These are phyloP conservation scores for Microcos paniculata DNA, from an alignment of 345 rosid species.

Conservation along the genomic window DNA sequence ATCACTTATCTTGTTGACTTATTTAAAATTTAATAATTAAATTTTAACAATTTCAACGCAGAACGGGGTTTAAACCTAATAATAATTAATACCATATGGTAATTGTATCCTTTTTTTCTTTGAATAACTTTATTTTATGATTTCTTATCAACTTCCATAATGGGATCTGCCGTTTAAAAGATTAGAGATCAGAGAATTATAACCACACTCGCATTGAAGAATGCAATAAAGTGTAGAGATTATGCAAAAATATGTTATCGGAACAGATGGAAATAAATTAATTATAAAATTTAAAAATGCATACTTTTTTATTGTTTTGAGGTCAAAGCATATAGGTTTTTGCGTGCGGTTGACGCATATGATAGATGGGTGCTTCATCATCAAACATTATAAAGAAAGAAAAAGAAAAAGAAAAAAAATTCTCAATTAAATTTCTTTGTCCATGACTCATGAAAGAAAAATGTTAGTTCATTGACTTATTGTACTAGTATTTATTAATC, in stretches of 20 bases:
- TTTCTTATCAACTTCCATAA: not conserved
- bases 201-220: not conserved
- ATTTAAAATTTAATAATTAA: too few species aligned
- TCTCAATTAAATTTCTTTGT: not conserved
- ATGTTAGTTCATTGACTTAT: not conserved
- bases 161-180: not conserved
- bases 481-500: too few species aligned
- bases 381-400: not conserved
- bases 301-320: not conserved
- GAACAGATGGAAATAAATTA: not conserved
- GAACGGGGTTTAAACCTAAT: too few species aligned
- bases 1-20: too few species aligned
- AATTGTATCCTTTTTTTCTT: not conserved
- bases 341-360: conserved; percentile 1
- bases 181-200: not conserved
- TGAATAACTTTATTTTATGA: too few species aligned
- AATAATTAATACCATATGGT: too few species aligned
- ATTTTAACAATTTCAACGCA: too few species aligned
- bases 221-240: not conserved
- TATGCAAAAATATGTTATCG: too few species aligned
- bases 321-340: conserved; percentile 5
- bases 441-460: not conserved
- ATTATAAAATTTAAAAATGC: not conserved
- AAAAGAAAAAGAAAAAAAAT: not conserved
- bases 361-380: not conserved